A percentile compares a stretch with the other conserved stretches of the same genome.
phyloP scores from a whole-genome alignment of 1,284 basidiomycete species.

The Ustilago cynodontis region DNA sequence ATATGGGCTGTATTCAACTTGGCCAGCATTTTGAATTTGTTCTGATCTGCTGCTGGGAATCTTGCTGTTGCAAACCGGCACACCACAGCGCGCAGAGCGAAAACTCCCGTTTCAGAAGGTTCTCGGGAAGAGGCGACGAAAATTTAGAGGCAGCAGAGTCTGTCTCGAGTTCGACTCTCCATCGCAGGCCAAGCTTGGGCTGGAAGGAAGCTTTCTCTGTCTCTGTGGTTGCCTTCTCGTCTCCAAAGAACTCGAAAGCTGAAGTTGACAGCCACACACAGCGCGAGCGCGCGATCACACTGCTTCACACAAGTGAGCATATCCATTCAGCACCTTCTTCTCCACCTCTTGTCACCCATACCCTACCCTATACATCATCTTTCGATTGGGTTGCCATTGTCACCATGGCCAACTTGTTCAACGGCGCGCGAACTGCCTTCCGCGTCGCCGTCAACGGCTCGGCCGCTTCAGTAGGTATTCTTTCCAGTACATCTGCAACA shows the following conservation, averaged over 20 bases:
- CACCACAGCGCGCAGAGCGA: not conserved
- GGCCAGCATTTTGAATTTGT: not conserved
- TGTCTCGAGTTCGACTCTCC: not conserved
- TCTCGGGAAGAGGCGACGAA: not conserved
- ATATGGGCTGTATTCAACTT: constrained; percentile 2
- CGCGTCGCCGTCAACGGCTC: constrained; percentile 53
- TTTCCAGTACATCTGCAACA: not conserved
- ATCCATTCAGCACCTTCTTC: not conserved
- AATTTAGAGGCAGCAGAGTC: constrained; percentile 14
- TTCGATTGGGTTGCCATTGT: constrained; percentile 24
- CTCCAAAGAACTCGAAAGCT: not conserved
- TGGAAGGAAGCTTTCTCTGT: constrained; percentile 10
- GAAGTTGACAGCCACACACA: constrained; percentile 5
- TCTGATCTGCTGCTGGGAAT: constrained; percentile 13
- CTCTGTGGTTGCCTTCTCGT: not conserved
- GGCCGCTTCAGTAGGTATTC: constrained; percentile 53
- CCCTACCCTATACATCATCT: constrained; percentile 4
- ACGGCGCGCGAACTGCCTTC: constrained; percentile 53
- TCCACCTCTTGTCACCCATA: constrained; percentile 6
- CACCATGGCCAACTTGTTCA: constrained; percentile 56
- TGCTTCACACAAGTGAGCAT: not conserved
- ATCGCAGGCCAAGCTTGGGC: not conserved
- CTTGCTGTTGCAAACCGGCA: not conserved
- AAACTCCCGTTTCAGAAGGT: not conserved
- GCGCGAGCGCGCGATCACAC: constrained; percentile 3